Percentiles rank a stretch among this genome's conserved stretches.
Evolutionary conservation across 768 basidiomycete species (phyloP).

Genomic region (Macrolepiota fuliginosa): DNA sequence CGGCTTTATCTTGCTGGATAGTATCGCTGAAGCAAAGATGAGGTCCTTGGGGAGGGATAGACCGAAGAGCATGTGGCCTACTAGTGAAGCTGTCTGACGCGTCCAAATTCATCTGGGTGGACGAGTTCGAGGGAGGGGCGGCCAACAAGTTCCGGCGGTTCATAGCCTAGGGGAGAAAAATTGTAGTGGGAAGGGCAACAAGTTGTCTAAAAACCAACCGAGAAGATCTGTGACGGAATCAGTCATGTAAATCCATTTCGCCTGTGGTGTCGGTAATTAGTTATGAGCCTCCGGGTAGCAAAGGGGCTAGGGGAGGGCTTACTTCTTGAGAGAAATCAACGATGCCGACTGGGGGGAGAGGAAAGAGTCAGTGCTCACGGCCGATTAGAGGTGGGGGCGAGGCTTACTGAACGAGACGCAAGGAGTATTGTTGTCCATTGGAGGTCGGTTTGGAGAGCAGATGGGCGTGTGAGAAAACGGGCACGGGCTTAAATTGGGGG

Average conservation of each 20-base stretch:
- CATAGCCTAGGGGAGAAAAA: constrained; percentile 51
- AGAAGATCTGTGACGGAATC: constrained; percentile 64
- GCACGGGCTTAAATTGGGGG: constrained; percentile 16
- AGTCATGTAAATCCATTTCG: constrained; percentile 65
- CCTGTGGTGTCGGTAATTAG: constrained; percentile 33
- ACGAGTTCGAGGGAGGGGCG: constrained; percentile 71
- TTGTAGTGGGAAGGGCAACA: not conserved
- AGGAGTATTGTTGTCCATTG: constrained; percentile 48
- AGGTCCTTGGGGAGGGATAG: not conserved
- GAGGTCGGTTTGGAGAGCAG: constrained; percentile 16
- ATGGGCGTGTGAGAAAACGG: constrained; percentile 13
- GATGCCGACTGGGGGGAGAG: constrained; percentile 56
- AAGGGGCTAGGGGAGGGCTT: constrained; percentile 14
- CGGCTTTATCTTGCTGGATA: constrained; percentile 76
- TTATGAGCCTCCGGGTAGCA: not conserved
- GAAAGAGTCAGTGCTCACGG: constrained; percentile 3
- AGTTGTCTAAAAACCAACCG: constrained; percentile 32
- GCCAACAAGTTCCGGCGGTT: constrained; percentile 69
- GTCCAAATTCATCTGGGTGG: constrained; percentile 74
- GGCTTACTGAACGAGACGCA: constrained; percentile 77
- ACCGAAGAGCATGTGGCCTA: constrained; percentile 27
- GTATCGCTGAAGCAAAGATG: constrained; percentile 52
- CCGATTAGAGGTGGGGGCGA: constrained; percentile 6
- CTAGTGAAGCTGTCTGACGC: constrained; percentile 71
- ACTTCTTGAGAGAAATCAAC: constrained; percentile 80